These are phyloP conservation scores for Helicocarpus griseus DNA, from an alignment of 2,329 filamentous ascomycete species.

Conservation along the genomic window DNA sequence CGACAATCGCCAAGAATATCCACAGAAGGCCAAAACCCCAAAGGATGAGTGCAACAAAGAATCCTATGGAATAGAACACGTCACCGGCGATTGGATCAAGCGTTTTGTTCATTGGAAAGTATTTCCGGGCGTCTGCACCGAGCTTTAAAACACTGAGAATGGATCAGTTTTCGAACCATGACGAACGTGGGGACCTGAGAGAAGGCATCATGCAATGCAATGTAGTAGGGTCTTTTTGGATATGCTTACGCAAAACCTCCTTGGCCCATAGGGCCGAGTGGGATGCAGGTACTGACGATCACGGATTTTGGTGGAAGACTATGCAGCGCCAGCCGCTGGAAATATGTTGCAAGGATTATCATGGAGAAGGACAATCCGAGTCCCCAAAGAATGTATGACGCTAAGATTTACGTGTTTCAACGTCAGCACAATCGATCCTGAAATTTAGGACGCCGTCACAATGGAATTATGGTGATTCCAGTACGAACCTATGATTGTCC, in stretches of 20 bases:
- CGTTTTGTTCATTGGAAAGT: conserved; percentile 26
- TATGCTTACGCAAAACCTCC: conserved; percentile 47
- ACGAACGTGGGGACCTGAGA: neutral
- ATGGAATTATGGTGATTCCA: conserved; percentile 30
- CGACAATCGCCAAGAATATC: conserved; percentile 31
- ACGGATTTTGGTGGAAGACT: conserved; percentile 59
- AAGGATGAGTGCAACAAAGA: conserved; percentile 27
- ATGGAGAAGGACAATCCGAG: conserved; percentile 53
- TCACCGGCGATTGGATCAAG: conserved; percentile 23
- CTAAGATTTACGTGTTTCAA: conserved; percentile 7
- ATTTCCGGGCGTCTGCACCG: conserved; percentile 37
- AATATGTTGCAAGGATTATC: conserved; percentile 58
- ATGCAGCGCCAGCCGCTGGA: conserved; percentile 57
- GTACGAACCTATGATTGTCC: conserved; percentile 57
- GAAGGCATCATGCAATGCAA: neutral
- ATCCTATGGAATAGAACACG: conserved; percentile 26
- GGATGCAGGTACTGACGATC: conserved; percentile 59
- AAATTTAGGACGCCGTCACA: too few species aligned
- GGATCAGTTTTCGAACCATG: neutral
- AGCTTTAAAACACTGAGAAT: conserved; percentile 36
- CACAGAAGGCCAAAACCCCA: conserved; percentile 33
- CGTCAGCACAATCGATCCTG: neutral
- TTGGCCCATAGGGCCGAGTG: conserved; percentile 57
- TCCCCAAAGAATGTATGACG: conserved; percentile 62
- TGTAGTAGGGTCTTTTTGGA: conserved; percentile 5